Evolutionary conservation across 2,329 filamentous ascomycete genomes (phyloP).

Genomic region (Aspergillus floridensis): DNA sequence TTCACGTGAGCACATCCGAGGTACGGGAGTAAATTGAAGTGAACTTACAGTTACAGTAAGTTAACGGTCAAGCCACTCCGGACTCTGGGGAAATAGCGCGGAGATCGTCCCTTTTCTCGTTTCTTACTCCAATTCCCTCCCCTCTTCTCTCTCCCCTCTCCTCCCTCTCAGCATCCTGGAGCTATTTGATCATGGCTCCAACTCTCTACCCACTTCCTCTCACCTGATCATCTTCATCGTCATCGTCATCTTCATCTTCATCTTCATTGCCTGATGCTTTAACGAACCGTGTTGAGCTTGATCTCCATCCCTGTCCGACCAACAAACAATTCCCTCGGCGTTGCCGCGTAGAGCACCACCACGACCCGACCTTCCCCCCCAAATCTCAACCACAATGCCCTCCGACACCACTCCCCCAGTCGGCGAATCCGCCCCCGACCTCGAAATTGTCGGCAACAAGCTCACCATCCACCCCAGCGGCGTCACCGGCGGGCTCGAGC

Average conservation of each 20-base stretch:
- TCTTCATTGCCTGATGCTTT: background rate
- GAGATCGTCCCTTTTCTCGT: background rate
- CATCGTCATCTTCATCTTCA: too few relatives aligned
- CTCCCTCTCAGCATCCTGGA: background rate
- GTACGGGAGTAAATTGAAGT: background rate
- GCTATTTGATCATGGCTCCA: background rate
- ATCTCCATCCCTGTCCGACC: background rate
- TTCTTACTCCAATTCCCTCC: background rate
- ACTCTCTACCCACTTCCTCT: background rate
- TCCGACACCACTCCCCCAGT: conserved; percentile 28
- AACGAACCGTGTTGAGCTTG: conserved; percentile 6
- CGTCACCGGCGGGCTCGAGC: conserved; percentile 44
- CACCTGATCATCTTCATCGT: background rate
- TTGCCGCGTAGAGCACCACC: background rate
- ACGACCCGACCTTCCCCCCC: background rate
- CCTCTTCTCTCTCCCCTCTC: background rate
- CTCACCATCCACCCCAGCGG: conserved; percentile 73
- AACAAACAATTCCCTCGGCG: background rate
- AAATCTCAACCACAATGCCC: conserved; percentile 24
- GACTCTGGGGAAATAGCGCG: conserved; percentile 27
- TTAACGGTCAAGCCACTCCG: too few relatives aligned
- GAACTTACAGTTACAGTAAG: too few relatives aligned
- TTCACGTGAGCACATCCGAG: conserved; percentile 27
- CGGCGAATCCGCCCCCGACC: conserved; percentile 62
- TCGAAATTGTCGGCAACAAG: conserved; percentile 72